Base-by-base conservation (phyloP, 2,329 filamentous ascomycete genomes). In the Cytospora schulzeri region DNA sequence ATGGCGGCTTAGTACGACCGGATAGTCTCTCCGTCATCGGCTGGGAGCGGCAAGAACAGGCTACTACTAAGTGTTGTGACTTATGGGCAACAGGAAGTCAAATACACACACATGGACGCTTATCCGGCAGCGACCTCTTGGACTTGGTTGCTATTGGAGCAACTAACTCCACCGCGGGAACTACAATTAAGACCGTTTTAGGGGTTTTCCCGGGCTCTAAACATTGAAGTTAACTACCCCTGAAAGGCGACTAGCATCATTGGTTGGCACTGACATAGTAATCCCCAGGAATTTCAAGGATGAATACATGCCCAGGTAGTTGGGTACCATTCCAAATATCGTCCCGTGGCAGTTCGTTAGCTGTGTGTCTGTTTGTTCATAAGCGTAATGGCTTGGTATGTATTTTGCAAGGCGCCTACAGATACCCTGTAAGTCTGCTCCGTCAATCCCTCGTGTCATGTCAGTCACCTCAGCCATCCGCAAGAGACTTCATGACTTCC, bases 1-100 rank as follows among this genome's bases (percentile, higher is more conserved):
- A 48, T 48, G 17, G 33, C 22, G 45, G 45, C 1, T 12, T 22
- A 9, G 5, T 19, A 24, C n/a, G 4, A 22, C 41, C 33, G 58
- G 28, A 55, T 33, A 24, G 24, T 41, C 28, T 33, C 53, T 63
- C 61, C 61, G 61, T 58, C 61, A 58, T 63, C 61, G 61, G 61
- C 54, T 38, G 29, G 24, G 26, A 52, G 41, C 55, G 53, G 24
- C 52, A 35, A 12, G 3, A 50, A 15, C 38, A 38, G 33, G 11
- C 28, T 38, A 50, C 41, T 54, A 53, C 60, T 56, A 53, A 41
- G 28, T 35, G 28, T 35, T 54, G 52, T 41, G 22, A 56, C 38
- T 17, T 19, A 17, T 62, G 48, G 22, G 28, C 48, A 62, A 56
- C 41, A 35, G n/a, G n/a, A 50, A 31, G 38, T 54, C 52, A 56